Conservation (phyloP, 805 yeast species). For the Alloascoidea africana region DNA sequence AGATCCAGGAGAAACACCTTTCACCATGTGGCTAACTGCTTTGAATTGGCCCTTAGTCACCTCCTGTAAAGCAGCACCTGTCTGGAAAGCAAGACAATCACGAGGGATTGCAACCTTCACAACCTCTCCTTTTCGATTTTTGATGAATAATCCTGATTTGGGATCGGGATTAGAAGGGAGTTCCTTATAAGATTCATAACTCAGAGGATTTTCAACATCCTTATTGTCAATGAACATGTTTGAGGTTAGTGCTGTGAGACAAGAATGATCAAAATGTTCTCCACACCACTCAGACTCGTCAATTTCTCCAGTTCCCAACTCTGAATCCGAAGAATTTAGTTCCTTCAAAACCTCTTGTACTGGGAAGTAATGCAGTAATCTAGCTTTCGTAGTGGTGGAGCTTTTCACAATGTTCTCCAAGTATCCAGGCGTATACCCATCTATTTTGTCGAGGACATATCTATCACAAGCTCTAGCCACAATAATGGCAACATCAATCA, state of each 20-base stretch:
- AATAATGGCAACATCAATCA: slow-evolving; percentile 29
- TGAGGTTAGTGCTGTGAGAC: slow-evolving; percentile 42
- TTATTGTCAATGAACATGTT: slow-evolving; percentile 33
- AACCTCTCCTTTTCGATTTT: slow-evolving; percentile 25
- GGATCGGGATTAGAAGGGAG: slow-evolving; percentile 26
- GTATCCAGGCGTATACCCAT: slow-evolving; percentile 20
- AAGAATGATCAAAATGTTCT: slow-evolving; percentile 44
- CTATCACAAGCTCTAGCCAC: slow-evolving; percentile 43
- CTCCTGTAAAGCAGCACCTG: slow-evolving; percentile 40
- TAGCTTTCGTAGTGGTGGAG: slow-evolving; percentile 41
- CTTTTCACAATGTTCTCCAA: slow-evolving; percentile 28
- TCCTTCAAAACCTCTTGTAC: neutral
- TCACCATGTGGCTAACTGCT: slow-evolving; percentile 45
- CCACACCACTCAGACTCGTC: slow-evolving; percentile 39
- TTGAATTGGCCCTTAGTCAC: slow-evolving; percentile 31
- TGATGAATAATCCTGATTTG: slow-evolving; percentile 34
- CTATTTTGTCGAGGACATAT: slow-evolving; percentile 19
- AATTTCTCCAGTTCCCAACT: slow-evolving; percentile 2
- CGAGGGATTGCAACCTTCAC: slow-evolving; percentile 38
- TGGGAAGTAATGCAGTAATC: slow-evolving; percentile 41
- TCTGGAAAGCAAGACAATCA: slow-evolving; percentile 44
- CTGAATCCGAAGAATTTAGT: slow-evolving; percentile 6
- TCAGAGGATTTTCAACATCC: slow-evolving; percentile 8
- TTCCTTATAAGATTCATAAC: slow-evolving; percentile 7
- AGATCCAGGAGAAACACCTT: slow-evolving; percentile 21